These are phyloP conservation scores for Pichia sp. DNA, from an alignment of 1,139 yeast genomes.

Conservation along the genomic window DNA sequence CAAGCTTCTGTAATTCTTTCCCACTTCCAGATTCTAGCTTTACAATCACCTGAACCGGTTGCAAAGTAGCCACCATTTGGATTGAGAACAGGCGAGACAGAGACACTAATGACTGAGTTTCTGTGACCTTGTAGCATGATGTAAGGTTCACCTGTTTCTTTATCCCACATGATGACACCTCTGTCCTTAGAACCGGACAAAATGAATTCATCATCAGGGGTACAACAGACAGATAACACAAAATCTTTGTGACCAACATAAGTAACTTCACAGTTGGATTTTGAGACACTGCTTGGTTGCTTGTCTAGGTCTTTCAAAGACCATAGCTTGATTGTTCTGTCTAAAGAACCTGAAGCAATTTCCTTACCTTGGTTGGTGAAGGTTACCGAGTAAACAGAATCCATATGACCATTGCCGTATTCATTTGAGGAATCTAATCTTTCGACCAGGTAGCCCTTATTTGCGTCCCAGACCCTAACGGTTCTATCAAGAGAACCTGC, in stretches of 20 bases:
- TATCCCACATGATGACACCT: conserved; percentile 97
- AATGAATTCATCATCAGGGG: conserved; percentile 90
- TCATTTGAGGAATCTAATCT: conserved; percentile 87
- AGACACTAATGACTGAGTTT: conserved; percentile 91
- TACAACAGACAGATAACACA: conserved; percentile 88
- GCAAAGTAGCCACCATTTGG: conserved; percentile 82
- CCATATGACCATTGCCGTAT: conserved; percentile 90
- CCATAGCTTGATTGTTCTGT: conserved; percentile 96
- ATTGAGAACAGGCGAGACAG: conserved; percentile 55
- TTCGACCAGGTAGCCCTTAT: conserved; percentile 89
- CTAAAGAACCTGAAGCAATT: conserved; percentile 91
- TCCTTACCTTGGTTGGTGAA: conserved; percentile 90
- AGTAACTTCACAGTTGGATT: conserved; percentile 80
- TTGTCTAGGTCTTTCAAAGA: conserved; percentile 58
- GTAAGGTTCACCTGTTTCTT: conserved; percentile 84
- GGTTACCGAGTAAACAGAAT: conserved; percentile 92
- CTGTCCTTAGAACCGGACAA: conserved; percentile 95
- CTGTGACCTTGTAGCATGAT: conserved; percentile 96
- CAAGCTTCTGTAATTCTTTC: conserved; percentile 27
- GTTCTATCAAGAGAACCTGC: conserved; percentile 96
- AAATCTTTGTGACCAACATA: conserved; percentile 96
- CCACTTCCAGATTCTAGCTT: conserved; percentile 95
- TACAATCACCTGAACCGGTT: conserved; percentile 96
- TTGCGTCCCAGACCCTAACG: conserved; percentile 95
- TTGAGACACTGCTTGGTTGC: conserved; percentile 40